Conservation (phyloP, 164 flowering plant genomes). For the Dillenia turbinata region DNA sequence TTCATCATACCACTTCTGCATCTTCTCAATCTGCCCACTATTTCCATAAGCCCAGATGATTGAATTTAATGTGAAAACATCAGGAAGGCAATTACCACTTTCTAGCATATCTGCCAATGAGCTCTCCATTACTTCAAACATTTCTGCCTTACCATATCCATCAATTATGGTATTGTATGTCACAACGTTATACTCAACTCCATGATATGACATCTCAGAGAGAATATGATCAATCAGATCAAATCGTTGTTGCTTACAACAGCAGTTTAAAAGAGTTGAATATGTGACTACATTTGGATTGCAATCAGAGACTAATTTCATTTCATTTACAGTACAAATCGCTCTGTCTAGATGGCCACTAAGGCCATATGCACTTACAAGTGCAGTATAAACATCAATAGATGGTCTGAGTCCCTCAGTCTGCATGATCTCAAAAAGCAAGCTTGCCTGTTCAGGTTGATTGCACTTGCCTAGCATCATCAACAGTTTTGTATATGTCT, state of each 20-base stretch:
- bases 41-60: slow-evolving; percentile 74
- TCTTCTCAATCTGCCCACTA: slow-evolving; percentile 47
- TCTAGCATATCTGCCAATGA: slow-evolving; percentile 59
- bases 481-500: slow-evolving; percentile 74
- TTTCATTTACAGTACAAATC: slow-evolving; percentile 43
- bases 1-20: slow-evolving; percentile 86
- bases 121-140: slow-evolving; percentile 75
- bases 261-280: slow-evolving; percentile 56
- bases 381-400: slow-evolving; percentile 78
- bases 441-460: slow-evolving; percentile 58
- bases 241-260: slow-evolving; percentile 43
- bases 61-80: slow-evolving; percentile 73
- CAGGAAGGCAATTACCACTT: slow-evolving; percentile 54
- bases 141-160: slow-evolving; percentile 90
- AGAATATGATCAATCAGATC: slow-evolving; percentile 48
- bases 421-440: slow-evolving; percentile 66
- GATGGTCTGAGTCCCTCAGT: slow-evolving; percentile 70
- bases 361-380: slow-evolving; percentile 71
- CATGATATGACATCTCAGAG: slow-evolving; percentile 67
- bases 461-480: slow-evolving; percentile 82
- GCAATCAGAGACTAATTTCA: slow-evolving; percentile 73
- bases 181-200: slow-evolving; percentile 51
- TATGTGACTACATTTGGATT: slow-evolving; percentile 77
- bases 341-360: slow-evolving; percentile 66
- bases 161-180: slow-evolving; percentile 79